Percentiles rank a stretch among this genome's conserved stretches.
Conservation (phyloP, 176 grass and related monocot species). For the Hordeum marinum region DNA sequence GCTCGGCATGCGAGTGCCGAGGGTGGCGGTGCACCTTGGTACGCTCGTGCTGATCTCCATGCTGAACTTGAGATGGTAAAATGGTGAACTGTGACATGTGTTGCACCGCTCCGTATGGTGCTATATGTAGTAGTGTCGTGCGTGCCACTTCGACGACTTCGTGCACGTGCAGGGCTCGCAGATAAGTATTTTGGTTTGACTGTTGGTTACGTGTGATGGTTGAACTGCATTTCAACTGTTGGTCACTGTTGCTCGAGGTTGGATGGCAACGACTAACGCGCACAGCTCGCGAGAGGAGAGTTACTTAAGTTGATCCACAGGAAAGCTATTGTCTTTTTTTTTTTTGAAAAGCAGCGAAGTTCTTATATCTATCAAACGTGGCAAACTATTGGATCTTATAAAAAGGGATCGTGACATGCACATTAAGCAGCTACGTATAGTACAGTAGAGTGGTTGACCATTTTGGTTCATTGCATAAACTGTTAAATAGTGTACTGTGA, state of each 20-base stretch:
- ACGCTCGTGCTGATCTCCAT: background rate
- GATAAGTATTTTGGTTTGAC: background rate
- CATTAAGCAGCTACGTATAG: background rate
- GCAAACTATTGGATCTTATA: background rate
- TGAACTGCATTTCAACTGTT: background rate
- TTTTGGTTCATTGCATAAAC: background rate
- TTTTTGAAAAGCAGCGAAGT: too few relatives aligned
- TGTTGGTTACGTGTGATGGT: background rate
- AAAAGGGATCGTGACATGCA: background rate
- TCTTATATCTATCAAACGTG: background rate
- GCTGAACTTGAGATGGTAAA: background rate
- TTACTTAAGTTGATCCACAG: background rate
- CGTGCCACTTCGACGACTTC: too few relatives aligned
- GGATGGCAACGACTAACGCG: background rate
- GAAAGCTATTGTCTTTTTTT: background rate
- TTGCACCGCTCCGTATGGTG: background rate
- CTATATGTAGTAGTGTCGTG: background rate
- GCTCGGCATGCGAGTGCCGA: conserved; percentile 6
- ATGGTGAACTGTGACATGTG: background rate
- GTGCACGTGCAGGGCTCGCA: too few relatives aligned
- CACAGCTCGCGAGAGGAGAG: too few relatives aligned
- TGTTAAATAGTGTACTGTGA: too few relatives aligned
- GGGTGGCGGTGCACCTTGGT: background rate
- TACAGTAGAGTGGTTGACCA: background rate
- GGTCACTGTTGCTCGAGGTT: background rate